Percentiles rank a stretch among this genome's conserved stretches.
Conservation (phyloP, 768 basidiomycete species). For the Termitomyces sp. region DNA sequence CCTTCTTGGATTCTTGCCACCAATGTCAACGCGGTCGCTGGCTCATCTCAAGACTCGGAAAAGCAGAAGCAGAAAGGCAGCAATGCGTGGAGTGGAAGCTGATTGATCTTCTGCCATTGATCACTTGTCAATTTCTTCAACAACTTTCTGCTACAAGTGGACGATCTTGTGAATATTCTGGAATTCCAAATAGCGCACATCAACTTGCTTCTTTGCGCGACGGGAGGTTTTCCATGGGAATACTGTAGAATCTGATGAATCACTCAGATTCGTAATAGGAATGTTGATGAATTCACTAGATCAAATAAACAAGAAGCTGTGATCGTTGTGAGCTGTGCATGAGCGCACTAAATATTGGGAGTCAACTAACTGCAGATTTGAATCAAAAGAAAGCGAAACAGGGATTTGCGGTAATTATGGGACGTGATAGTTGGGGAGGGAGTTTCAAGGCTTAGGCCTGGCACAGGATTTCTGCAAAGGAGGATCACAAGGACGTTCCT, state of each 20-base stretch:
- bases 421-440: no score
- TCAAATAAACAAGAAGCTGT: not conserved
- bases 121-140: not conserved
- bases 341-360: not conserved
- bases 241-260: not conserved
- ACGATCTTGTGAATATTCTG: not conserved
- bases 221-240: not conserved
- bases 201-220: not conserved
- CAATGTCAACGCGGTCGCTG: constrained; percentile 30
- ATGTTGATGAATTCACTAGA: not conserved
- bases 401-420: not conserved
- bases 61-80: constrained; percentile 39
- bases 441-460: no score
- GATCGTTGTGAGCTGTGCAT: not conserved
- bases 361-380: not conserved
- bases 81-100: constrained; percentile 32
- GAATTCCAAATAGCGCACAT: not conserved
- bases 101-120: not conserved
- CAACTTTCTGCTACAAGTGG: not conserved
- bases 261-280: not conserved
- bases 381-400: not conserved
- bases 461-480: no score
- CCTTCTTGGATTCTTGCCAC: constrained; percentile 46
- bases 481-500: no score
- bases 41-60: constrained; percentile 35